Evolutionary conservation across 805 yeast species (phyloP), one percentile per base, ranked within the genome.

Genomic region (Wickerhamiella qilinensis): DNA sequence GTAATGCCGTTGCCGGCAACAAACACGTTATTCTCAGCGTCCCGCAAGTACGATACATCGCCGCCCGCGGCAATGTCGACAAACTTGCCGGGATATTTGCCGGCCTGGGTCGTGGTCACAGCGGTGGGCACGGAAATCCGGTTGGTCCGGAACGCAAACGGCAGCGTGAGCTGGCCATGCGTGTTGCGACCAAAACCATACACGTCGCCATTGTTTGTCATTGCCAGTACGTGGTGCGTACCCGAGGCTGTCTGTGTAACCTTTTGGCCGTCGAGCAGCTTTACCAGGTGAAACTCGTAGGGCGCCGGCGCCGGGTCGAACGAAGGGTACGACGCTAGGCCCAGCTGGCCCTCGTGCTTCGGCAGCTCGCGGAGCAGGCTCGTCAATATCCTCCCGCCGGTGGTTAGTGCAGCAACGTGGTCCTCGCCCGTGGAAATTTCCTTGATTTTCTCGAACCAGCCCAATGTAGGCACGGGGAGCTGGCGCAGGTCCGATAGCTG

Each of bases 111-210:
- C 55, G 40, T 54, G 56, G 50, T 63, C 65, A 53, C 63, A 43
- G 63, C 62, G 33, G 66, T 69, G 2, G 98, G 98, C 30, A 74
- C 71, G 3, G 93, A 71, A 34, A 77, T 65, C 33, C 69, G 61
- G 48, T 79, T 88, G 15, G 78, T 72, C 42, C 72, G 73, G 52
- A 73, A 73, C 18, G 69, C 63, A 35, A 79, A 75, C 6, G 74
- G 73, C 35, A 72, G 64, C 9, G 88, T 94, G 39, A 88, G 64
- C 51, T 91, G 88, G n/a, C 97, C 97, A 55, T 61, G 73, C 3
- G 71, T 64, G 55, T 88, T 88, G 41, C 71, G 71, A 19, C 98
- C 98, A 72, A 91, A 86, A 1, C 84, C 69, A 72, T 78, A 80
- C n/a, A 84, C 60, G 38, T 65, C 64, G 7, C 88, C 91, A n/a